These are phyloP conservation scores for Chaetomium tenue DNA, from an alignment of 495 filamentous ascomycete species.

Conservation along the genomic window DNA sequence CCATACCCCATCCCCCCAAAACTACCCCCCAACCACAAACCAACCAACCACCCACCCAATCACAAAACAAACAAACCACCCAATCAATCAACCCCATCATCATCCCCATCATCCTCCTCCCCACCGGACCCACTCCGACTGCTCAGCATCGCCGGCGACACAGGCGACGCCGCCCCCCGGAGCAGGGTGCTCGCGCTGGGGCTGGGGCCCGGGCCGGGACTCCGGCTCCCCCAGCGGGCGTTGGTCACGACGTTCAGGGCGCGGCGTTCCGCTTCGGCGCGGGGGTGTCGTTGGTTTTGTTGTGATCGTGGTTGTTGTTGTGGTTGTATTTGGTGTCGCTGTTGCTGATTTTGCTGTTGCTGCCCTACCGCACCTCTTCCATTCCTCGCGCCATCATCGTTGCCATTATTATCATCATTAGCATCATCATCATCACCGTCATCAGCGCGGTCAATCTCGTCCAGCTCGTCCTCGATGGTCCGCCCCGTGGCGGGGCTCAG, in stretches of 20 bases:
- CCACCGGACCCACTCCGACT: not conserved
- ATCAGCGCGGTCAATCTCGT: conserved; percentile 31
- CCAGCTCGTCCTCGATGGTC: conserved; percentile 37
- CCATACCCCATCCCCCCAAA: no score
- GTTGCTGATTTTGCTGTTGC: not conserved
- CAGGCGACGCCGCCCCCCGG: conserved; percentile 14
- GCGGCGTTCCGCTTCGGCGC: conserved; percentile 38
- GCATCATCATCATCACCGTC: not conserved
- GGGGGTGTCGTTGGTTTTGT: conserved; percentile 1
- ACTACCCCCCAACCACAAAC: no score
- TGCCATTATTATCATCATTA: conserved; percentile 23
- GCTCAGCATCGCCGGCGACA: not conserved
- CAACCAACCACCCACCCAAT: not conserved
- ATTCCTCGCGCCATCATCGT: not conserved
- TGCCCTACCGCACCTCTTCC: no score
- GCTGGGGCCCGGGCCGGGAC: conserved; percentile 13
- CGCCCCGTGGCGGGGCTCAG: conserved; percentile 40
- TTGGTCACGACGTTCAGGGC: conserved; percentile 48
- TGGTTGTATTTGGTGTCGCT: no score
- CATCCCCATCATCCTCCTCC: conserved; percentile 11
- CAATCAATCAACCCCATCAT: conserved; percentile 32
- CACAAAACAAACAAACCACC: not conserved
- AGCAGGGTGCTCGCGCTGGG: conserved; percentile 37
- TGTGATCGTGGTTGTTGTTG: conserved; percentile 6
- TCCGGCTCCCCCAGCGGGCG: conserved; percentile 32